Base-by-base conservation (phyloP, 768 basidiomycete genomes). In the Albatrellus ellisii region DNA sequence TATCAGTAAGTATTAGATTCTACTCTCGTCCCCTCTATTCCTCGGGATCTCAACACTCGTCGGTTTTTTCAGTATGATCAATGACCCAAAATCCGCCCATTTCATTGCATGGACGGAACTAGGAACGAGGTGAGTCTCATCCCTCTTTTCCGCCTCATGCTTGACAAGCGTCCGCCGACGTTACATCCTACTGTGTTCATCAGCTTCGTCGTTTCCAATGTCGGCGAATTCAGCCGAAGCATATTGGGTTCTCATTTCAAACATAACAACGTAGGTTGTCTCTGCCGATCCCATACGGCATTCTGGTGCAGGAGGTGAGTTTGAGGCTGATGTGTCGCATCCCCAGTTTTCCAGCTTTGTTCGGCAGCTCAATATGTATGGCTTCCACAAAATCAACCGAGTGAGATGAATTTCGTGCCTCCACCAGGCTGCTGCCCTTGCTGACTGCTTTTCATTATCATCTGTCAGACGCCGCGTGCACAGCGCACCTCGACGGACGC, bases 321-420 rank as follows among this genome's bases (percentile, higher is more conserved):
- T 45, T 32, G 28, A 39, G 27, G 35, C 20, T 11, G 34, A 32
- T 36, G 34, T 20, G 15, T 21, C 20, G 11, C 39, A 21, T 39
- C 22, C 39, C 7, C 54, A 94, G 79, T 94, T 95, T 59, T 88
- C 86, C 10, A 87, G 84, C 54, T 94, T 95, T 58, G 88, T 92
- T 41, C 78, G 91, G 50, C 90, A 94, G 57, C 72, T 92, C 49
- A 92, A 94, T 69, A 92, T 92, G 86, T 94, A 91, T 54, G 89
- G 88, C 21, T 94, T 92, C 61, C 87, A 89, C 65, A 92, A 92
- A 64, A 87, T 87, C 62, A 89, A 89, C 59, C 72, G 86, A 62
- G 81, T 85, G 44, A 47, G 73, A 66, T 20, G 2, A 6, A 29
- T 10, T 32, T 18, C 31, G 10, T 32, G 39, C 5, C 43, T 31